phyloP scores from a whole-genome alignment of 2,329 filamentous ascomycete species.

The Rasamsonia emersonii region DNA sequence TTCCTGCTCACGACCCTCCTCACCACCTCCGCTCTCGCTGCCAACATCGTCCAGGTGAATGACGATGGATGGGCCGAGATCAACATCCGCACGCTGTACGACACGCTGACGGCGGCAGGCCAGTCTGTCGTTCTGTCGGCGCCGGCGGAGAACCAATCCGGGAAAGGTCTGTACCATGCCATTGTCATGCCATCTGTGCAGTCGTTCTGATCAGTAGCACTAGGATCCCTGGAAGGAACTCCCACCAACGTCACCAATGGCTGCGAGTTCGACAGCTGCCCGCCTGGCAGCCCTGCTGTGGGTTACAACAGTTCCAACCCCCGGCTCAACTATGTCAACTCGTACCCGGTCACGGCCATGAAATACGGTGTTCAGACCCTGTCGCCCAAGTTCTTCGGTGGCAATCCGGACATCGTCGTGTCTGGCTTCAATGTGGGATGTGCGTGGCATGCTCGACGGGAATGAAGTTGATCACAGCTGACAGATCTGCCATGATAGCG shows the following conservation, averaged over 20 bases:
- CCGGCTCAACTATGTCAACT: constrained; percentile 64
- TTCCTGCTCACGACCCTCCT: too few relatives aligned
- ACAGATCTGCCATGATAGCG: constrained; percentile 8
- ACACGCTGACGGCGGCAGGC: constrained; percentile 46
- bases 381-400: constrained; percentile 46
- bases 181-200: background rate
- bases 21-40: constrained; percentile 17
- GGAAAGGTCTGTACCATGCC: constrained; percentile 39
- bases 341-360: constrained; percentile 57
- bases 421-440: constrained; percentile 53
- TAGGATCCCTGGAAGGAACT: constrained; percentile 46
- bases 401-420: constrained; percentile 54
- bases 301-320: constrained; percentile 50
- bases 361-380: constrained; percentile 53
- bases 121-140: constrained; percentile 57
- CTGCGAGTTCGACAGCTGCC: constrained; percentile 57
- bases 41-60: constrained; percentile 57
- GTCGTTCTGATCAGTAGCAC: constrained; percentile 4
- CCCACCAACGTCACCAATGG: constrained; percentile 41
- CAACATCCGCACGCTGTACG: constrained; percentile 54
- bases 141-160: constrained; percentile 59
- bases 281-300: constrained; percentile 45
- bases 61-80: constrained; percentile 68
- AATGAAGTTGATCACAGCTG: background rate
- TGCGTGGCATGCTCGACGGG: background rate